Evolutionary conservation across 148 eudicot genomes (phyloP), one percentile per base, ranked within the genome.

Genomic region (Silene uniflora): DNA sequence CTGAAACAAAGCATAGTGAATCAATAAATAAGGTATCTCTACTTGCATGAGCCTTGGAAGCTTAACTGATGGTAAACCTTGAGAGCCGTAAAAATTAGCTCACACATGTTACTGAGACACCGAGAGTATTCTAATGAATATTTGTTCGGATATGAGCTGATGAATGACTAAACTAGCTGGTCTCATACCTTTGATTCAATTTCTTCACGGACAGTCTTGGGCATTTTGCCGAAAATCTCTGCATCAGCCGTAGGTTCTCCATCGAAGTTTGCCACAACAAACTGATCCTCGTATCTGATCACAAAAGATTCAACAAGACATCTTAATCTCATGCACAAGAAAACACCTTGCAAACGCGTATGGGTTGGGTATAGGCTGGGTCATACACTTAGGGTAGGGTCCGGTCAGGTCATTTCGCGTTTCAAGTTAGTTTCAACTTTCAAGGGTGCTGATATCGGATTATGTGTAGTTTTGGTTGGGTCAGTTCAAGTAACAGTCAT

Each of bases 191-290:
- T 87, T 49, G 88, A 82, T 84, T 93, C 98, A 85, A 80, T 77
- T 39, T 86, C 89, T 58, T 82, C 88, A 44, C 97, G 92, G 52
- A 83, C 83, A 73, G 89, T 71, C 74, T 87, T 81, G 67, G 83
- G 86, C 85, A 86, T 67, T 76, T 89, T 89, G 78, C 87, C 86
- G 84, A 88, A 90, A 77, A 83, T 83, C 77, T 92, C 97, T 47
- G 98, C 80, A 79, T 95, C 98, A 75, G 84, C 90, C 14, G 98
- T 92, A 74, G 98, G 98, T 77, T 93, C 96, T 55, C 91, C 91
- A 78, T 92, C 97, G 80, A 92, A 95, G 72, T 83, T 89, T 71
- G 88, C 89, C 3, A 90, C 81, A 18, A 89, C 90, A 81, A 88
- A 90, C 78, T 88, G 88, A 62, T 92, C 93, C 10, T 85, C 88